Evolutionary conservation across 73 alveolate species (phyloP).

Genomic region (Symbiodinium pilosum): DNA sequence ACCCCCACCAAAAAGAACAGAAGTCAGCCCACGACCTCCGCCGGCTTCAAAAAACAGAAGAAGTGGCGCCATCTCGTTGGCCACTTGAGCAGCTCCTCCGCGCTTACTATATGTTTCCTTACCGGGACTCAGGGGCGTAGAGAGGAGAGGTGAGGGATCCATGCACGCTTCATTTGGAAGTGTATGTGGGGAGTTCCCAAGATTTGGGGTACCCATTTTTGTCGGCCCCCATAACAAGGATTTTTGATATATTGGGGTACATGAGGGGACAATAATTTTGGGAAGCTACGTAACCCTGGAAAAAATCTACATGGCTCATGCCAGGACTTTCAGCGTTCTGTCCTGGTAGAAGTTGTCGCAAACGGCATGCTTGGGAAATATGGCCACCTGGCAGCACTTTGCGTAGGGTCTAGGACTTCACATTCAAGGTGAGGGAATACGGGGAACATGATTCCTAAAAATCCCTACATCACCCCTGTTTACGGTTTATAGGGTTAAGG

Average conservation of each 20-base stretch:
- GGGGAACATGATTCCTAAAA: no score
- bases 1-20: no score
- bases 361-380: conserved; percentile 80
- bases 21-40: conserved; percentile 21
- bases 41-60: conserved; percentile 81
- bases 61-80: conserved; percentile 92
- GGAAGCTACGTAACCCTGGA: no score
- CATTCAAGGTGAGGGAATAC: no score
- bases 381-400: conserved; percentile 40
- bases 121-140: not conserved
- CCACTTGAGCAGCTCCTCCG: conserved; percentile 79
- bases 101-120: not conserved
- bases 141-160: not conserved
- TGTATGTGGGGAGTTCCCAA: not conserved
- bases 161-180: not conserved
- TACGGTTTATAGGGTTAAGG: no score
- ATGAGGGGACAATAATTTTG: no score
- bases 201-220: not conserved
- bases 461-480: no score
- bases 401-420: no score
- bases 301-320: no score
- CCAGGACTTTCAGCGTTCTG: no score
- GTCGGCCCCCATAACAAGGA: no score
- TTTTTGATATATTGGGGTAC: no score
- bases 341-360: conserved; percentile 94